Conservation (phyloP, 2,329 filamentous ascomycete genomes). For the Colletotrichum sansevieriae region DNA sequence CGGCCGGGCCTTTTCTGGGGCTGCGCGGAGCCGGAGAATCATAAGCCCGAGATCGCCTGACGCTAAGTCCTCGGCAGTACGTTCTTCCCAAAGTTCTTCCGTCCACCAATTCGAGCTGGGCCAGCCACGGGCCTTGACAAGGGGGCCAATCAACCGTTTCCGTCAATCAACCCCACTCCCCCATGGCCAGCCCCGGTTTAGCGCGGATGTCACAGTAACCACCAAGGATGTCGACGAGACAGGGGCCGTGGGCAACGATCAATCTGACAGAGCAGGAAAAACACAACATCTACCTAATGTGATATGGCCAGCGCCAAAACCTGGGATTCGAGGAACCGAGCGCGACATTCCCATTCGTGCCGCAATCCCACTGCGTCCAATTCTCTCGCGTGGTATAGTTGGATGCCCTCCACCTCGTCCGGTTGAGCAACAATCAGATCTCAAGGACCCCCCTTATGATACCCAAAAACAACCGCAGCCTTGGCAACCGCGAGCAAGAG, state of each 20-base stretch:
- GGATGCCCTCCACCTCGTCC: too few relatives aligned
- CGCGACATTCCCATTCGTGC: neutral
- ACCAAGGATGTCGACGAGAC: neutral
- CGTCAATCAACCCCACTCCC: neutral
- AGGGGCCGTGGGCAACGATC: neutral
- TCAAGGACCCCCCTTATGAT: too few relatives aligned
- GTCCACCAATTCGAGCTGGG: too few relatives aligned
- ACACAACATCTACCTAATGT: neutral
- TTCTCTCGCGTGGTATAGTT: too few relatives aligned
- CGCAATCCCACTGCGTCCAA: neutral
- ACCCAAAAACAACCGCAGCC: neutral
- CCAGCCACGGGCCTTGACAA: too few relatives aligned
- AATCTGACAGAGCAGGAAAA: neutral
- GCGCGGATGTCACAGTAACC: constrained; percentile 4
- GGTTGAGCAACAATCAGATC: too few relatives aligned
- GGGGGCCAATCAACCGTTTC: neutral
- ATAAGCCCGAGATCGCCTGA: too few relatives aligned
- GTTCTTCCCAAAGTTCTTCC: too few relatives aligned
- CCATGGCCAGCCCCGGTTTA: neutral
- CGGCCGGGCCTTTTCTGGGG: too few relatives aligned
- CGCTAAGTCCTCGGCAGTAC: too few relatives aligned
- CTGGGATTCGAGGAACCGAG: neutral
- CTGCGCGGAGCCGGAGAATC: too few relatives aligned
- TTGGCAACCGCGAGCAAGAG: neutral
- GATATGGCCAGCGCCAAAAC: too few relatives aligned